Evolutionary conservation across 2,329 filamentous ascomycete species (phyloP), one percentile per base, ranked within the genome.

Genomic region (Alternaria dauci): DNA sequence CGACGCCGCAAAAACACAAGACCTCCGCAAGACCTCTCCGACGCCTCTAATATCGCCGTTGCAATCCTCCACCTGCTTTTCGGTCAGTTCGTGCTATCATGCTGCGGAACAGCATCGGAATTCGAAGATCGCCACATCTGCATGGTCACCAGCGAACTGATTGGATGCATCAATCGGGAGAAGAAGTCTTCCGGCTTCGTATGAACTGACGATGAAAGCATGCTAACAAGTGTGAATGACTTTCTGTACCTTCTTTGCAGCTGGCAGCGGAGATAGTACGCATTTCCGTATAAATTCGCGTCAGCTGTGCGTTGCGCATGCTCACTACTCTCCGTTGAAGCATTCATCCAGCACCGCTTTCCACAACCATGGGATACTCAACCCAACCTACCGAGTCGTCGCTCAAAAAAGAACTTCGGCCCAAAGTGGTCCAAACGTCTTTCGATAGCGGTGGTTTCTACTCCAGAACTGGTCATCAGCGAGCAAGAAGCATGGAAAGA

Each of bases 401-500:
- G 12, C 38, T 41, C 20, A 2, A 34, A 52, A 52, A 28, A 16
- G 1, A 11, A 41, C 11, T 30, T 52, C 11, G 36, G 7, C 8
- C n/a, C 23, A 2, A 34, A 39, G 11, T 28, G 34, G 23, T 52
- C 6, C 4, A 23, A 52, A 3, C 34, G 4, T 32, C 34, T 41
- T 23, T 34, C 14, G 9, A 30, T 11, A 7, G 41, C 11, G 8
- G 28, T 5, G 0, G 1, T 9, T 3, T 30, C 16, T 4, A 41
- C 11, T 3, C 25, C 11, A 2, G 34, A 41, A 9, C 25, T 52
- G 5, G 11, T 41, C 16, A 41, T 41, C n/a, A 12, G 41, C 23
- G 48, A 41, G 39, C 34, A 41, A 16, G 48, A 52, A 52, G 48
- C 48, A 36, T 52, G 9, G 34, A 52, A 41, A 2, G 48, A 52